phyloP scores from a whole-genome alignment of 345 rosid species.

The Eucalyptus viminalis region DNA sequence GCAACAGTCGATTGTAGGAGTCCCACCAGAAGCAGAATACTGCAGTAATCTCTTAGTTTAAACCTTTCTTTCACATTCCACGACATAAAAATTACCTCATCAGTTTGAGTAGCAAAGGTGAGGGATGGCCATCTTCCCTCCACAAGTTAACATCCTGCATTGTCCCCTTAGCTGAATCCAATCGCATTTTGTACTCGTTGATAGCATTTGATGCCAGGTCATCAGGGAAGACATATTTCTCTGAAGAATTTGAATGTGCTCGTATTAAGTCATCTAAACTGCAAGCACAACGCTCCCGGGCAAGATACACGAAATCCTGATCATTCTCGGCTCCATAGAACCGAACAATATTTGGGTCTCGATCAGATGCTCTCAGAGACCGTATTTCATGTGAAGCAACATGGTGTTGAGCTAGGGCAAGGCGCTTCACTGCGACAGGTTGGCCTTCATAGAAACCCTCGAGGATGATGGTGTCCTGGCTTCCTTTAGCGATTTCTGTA shows the following conservation, averaged over 20 bases:
- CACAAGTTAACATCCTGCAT: conserved; percentile 42
- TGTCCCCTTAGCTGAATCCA: conserved; percentile 24
- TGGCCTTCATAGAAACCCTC: conserved; percentile 89
- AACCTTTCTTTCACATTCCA: neutral
- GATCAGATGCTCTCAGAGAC: conserved; percentile 85
- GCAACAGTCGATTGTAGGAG: neutral
- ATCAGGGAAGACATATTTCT: conserved; percentile 2
- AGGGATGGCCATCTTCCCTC: conserved; percentile 66
- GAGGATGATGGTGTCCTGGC: conserved; percentile 76
- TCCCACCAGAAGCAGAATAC: neutral
- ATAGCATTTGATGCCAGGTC: conserved; percentile 14
- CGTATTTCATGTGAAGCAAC: conserved; percentile 88
- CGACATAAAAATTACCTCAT: conserved; percentile 46
- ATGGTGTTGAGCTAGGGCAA: conserved; percentile 70
- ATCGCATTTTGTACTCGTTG: neutral
- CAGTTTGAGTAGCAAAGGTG: conserved; percentile 48
- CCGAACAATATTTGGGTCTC: conserved; percentile 76
- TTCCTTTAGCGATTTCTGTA: conserved; percentile 84
- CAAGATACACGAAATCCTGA: conserved; percentile 79
- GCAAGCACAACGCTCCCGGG: conserved; percentile 73
- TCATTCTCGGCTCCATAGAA: conserved; percentile 95
- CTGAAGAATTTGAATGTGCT: conserved; percentile 20
- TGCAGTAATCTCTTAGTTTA: neutral
- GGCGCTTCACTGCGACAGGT: conserved; percentile 88
- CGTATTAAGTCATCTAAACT: conserved; percentile 66